These are phyloP conservation scores for Phanerodontia chrysosporium DNA, from an alignment of 768 basidiomycete species.

Conservation along the genomic window DNA sequence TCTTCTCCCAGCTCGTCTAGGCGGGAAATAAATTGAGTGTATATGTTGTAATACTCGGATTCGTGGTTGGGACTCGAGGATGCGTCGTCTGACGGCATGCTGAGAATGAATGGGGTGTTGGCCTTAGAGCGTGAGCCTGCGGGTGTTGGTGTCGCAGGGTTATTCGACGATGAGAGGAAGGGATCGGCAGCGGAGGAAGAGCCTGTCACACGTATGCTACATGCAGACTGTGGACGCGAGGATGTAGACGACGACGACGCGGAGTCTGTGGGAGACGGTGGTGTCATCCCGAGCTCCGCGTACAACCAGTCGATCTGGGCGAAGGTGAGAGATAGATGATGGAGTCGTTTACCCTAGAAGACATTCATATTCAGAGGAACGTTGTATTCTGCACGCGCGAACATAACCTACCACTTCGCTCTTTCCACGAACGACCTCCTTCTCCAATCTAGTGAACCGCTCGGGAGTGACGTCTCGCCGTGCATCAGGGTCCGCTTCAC, in stretches of 20 bases:
- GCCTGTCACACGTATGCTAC: slow-evolving; percentile 22
- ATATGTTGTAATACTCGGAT: slow-evolving; percentile 50
- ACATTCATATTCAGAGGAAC: background rate
- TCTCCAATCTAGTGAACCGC: slow-evolving; percentile 75
- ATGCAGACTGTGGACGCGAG: slow-evolving; percentile 28
- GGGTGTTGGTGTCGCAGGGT: slow-evolving; percentile 35
- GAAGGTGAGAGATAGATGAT: slow-evolving; percentile 58
- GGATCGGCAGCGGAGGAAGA: slow-evolving; percentile 26
- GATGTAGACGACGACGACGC: slow-evolving; percentile 15
- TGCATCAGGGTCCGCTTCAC: slow-evolving; percentile 33
- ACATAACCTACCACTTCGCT: slow-evolving; percentile 67
- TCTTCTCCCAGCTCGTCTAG: slow-evolving; percentile 58
- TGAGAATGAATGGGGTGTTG: slow-evolving; percentile 36
- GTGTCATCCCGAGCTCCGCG: slow-evolving; percentile 71
- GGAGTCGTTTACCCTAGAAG: slow-evolving; percentile 59
- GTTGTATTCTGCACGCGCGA: background rate
- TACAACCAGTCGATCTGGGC: slow-evolving; percentile 81
- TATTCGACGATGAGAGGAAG: slow-evolving; percentile 29
- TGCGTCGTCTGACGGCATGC: slow-evolving; percentile 2
- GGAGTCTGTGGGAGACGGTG: slow-evolving; percentile 52
- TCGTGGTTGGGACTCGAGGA: slow-evolving; percentile 6
- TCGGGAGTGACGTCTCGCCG: slow-evolving; percentile 76
- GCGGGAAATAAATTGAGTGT: slow-evolving; percentile 58
- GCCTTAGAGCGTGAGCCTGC: slow-evolving; percentile 18
- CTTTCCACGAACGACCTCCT: slow-evolving; percentile 80